Percentiles rank a stretch among this genome's conserved stretches.
Conservation (phyloP, 345 rosid species). For the Adansonia digitata region DNA sequence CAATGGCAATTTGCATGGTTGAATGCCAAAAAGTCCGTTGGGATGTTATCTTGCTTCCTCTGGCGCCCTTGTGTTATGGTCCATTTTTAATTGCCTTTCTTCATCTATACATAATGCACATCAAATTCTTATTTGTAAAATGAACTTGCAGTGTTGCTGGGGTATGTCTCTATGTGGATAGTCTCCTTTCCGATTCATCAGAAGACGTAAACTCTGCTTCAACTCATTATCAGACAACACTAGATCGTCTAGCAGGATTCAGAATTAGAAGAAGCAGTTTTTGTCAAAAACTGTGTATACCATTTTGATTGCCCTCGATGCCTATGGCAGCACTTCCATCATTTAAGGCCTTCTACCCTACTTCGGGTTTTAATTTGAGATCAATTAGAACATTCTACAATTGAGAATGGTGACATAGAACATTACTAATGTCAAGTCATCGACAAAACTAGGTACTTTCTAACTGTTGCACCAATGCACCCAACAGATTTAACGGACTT, state of each 20-base stretch:
- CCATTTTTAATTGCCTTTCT: neutral
- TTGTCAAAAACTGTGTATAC: too few species aligned
- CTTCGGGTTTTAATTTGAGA: too few species aligned
- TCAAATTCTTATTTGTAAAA: neutral
- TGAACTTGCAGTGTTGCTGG: slow-evolving; percentile 58
- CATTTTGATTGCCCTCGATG: too few species aligned
- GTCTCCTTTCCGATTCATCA: slow-evolving; percentile 54
- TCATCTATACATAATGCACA: neutral
- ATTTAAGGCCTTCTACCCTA: neutral
- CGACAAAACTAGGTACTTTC: neutral
- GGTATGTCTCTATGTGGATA: slow-evolving; percentile 60
- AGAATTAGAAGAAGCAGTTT: neutral
- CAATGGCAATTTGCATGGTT: slow-evolving; percentile 21
- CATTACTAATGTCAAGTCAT: neutral
- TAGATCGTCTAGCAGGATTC: neutral
- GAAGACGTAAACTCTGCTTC: slow-evolving; percentile 44
- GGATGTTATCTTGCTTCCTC: slow-evolving; percentile 87
- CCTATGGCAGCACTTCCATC: neutral
- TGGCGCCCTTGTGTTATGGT: slow-evolving; percentile 74
- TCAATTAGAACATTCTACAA: neutral
- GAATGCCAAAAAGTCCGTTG: slow-evolving; percentile 75
- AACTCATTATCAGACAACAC: neutral
- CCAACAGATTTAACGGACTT: neutral
- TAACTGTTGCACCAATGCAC: too few species aligned
- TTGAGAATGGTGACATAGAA: neutral